phyloP scores from a whole-genome alignment of 208 protist species.

The Herpetomonas tarakana region DNA sequence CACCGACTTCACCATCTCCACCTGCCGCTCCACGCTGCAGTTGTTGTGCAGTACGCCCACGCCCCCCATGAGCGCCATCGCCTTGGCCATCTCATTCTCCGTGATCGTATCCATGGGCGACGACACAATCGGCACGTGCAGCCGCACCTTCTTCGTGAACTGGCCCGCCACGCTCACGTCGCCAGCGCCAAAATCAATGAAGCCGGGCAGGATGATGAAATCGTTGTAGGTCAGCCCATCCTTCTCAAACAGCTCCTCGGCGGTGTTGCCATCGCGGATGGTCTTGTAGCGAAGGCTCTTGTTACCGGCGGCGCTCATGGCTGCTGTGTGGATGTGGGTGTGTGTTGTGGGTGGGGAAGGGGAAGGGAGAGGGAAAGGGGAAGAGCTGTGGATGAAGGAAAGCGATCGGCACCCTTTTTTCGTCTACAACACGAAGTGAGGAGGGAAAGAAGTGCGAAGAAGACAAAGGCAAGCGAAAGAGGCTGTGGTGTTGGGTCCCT shows the following conservation, averaged over 20 bases:
- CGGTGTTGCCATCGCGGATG: slow-evolving; percentile 78
- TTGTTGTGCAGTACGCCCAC: slow-evolving; percentile 97
- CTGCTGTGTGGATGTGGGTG: not conserved
- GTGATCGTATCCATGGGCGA: slow-evolving; percentile 97
- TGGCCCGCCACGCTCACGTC: slow-evolving; percentile 85
- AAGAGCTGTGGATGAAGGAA: no score
- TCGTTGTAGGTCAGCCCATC: slow-evolving; percentile 93
- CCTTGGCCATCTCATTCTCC: slow-evolving; percentile 88
- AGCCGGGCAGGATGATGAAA: slow-evolving; percentile 94
- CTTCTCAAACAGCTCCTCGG: slow-evolving; percentile 82
- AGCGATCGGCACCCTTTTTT: no score
- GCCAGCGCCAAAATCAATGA: slow-evolving; percentile 91
- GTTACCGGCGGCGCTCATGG: slow-evolving; percentile 27
- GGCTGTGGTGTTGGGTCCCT: no score
- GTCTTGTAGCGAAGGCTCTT: slow-evolving; percentile 68
- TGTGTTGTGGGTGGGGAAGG: not conserved
- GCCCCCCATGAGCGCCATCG: slow-evolving; percentile 93
- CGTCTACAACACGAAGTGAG: no score
- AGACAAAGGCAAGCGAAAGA: no score
- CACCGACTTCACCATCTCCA: slow-evolving; percentile 89
- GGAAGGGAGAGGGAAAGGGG: not conserved
- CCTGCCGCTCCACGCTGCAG: slow-evolving; percentile 90
- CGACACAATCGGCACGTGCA: slow-evolving; percentile 90
- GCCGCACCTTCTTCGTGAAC: slow-evolving; percentile 90
- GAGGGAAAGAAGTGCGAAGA: no score